Evolutionary conservation across 345 rosid species (phyloP), one percentile per base, ranked within the genome.

Genomic region (Atalantia buxifolia): DNA sequence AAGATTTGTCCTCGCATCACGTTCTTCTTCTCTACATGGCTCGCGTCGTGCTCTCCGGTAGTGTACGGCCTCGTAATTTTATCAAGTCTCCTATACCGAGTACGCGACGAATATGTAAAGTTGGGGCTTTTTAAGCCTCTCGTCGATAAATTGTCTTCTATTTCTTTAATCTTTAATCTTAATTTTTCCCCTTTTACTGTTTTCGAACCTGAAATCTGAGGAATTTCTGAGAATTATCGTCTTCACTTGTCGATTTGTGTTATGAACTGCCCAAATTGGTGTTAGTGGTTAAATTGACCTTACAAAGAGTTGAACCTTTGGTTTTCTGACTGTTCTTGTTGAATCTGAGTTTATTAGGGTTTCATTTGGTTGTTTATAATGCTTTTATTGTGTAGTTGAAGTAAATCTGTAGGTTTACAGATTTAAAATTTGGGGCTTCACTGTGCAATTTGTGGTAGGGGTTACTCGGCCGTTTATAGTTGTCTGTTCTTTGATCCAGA

Each of bases 101-200:
- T 72, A 74, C 90, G 75, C 84, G 80, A 85, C 94, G 94, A 92
- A 88, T 89, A 89, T 83, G 81, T 88, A 78, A 74, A 64, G 72
- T 30, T 75, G 74, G 22, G 14, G 50, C 42, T 68, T 81, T 76
- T 81, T 89, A 67, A 81, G 76, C 31, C 78, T 64, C 31, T 76
- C 53, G 60, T 9, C 25, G 9, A 1, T 36, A 36, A 36, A 30
- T 55, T 59, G 35, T 14, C 60, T 14, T 38, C 40, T 67, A 27
- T 69, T 69, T 63, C 57, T 64, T 77, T 28, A 71, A 53, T 86
- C 55, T 59, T 3, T 12, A 45, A 45, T 45, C 13, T 45, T 12
- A 45, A 45, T 45, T 45, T 42, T 42, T 76, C 30, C 7, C 0
- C 38, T 72, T 77, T 68, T 55, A 31, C 19, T 33, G 53, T 80